These are phyloP conservation scores for Lecanicillium sp. DNA, from an alignment of 2,329 filamentous ascomycete genomes.

Conservation along the genomic window DNA sequence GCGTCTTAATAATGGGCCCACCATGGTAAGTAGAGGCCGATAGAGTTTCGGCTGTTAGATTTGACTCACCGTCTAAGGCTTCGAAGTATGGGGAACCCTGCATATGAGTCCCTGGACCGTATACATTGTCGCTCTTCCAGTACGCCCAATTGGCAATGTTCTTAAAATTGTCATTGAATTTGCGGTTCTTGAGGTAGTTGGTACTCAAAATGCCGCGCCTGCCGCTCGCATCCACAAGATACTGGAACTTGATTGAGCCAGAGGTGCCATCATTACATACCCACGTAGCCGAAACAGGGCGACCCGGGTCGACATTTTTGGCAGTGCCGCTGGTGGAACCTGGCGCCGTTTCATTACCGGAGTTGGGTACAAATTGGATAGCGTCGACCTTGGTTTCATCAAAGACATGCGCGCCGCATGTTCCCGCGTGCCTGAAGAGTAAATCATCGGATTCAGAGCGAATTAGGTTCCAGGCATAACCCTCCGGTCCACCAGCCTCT, in stretches of 20 bases:
- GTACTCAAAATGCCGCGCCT: conserved; percentile 36
- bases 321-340: too few relatives aligned
- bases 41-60: too few relatives aligned
- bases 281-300: conserved; percentile 29
- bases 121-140: conserved; percentile 27
- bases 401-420: conserved; percentile 31
- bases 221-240: conserved; percentile 41
- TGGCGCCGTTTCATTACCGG: not conserved
- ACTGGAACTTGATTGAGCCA: conserved; percentile 36
- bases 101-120: conserved; percentile 24
- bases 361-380: conserved; percentile 21
- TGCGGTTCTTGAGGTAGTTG: conserved; percentile 40
- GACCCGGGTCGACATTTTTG: conserved; percentile 12
- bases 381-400: conserved; percentile 28
- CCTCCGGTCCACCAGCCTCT: conserved; percentile 26
- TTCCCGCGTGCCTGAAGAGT: conserved; percentile 32
- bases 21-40: not conserved
- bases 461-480: conserved; percentile 36
- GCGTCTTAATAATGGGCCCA: conserved; percentile 27
- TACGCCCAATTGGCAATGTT: conserved; percentile 44
- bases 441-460: conserved; percentile 38
- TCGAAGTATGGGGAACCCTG: conserved; percentile 36
- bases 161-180: conserved; percentile 38
- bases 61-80: conserved; percentile 26
- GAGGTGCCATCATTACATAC: conserved; percentile 22